A percentile compares a stretch with the other conserved stretches of the same genome.
Evolutionary conservation across 768 basidiomycete species (phyloP).

Genomic region (Phanerodontia chrysosporium): DNA sequence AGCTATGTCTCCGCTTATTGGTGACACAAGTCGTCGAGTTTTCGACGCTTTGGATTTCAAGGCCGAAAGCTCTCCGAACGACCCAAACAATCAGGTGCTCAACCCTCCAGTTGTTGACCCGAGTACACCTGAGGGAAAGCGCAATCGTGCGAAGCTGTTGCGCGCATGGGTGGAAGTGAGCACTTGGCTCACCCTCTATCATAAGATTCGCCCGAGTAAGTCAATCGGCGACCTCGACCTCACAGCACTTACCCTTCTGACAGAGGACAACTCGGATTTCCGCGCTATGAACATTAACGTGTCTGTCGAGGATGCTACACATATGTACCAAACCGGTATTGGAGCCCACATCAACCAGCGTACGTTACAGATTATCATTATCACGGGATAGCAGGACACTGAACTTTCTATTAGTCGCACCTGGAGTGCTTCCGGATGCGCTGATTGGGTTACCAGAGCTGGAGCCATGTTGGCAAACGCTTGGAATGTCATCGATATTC

Average conservation of each 20-base stretch:
- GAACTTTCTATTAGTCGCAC: conserved; percentile 38
- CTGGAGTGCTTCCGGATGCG: conserved; percentile 42
- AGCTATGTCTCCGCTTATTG: background rate
- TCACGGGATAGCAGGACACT: background rate
- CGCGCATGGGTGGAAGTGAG: conserved; percentile 78
- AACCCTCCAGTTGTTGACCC: conserved; percentile 53
- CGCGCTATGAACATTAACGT: conserved; percentile 34
- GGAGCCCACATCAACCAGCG: conserved; percentile 79
- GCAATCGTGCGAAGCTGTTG: conserved; percentile 57
- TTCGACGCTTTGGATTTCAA: conserved; percentile 40
- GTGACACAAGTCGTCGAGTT: conserved; percentile 31
- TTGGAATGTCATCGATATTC: conserved; percentile 66
- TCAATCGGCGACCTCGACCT: background rate
- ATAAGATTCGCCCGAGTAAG: conserved; percentile 17
- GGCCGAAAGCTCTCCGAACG: conserved; percentile 13
- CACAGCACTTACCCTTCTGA: background rate
- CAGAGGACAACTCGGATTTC: background rate
- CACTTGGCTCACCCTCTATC: conserved; percentile 58
- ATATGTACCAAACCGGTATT: conserved; percentile 68
- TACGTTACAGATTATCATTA: conserved; percentile 29
- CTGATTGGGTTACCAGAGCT: conserved; percentile 39
- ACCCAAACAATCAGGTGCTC: conserved; percentile 40
- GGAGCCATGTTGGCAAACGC: conserved; percentile 36
- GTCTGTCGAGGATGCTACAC: conserved; percentile 54
- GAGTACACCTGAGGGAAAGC: conserved; percentile 39